phyloP scores from a whole-genome alignment of 768 basidiomycete genomes.

The Chlorophyllum brunneum region DNA sequence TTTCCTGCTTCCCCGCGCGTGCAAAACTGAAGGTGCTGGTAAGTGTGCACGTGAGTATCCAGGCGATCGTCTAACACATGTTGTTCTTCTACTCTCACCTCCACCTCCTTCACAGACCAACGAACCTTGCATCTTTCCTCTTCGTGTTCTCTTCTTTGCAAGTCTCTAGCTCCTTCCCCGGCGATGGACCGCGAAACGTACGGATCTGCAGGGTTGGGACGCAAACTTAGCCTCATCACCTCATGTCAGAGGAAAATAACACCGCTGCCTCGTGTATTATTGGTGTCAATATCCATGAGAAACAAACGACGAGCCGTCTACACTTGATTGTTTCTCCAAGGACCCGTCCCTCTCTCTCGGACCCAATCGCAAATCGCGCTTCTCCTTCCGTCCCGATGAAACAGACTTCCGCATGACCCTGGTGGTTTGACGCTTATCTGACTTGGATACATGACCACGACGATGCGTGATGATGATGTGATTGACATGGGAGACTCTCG shows the following conservation, averaged over 20 bases:
- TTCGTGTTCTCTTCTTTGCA: too few species aligned
- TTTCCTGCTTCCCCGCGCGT: too few species aligned
- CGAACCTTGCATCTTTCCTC: not conserved
- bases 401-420: not conserved
- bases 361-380: not conserved
- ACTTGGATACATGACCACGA: not conserved
- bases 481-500: slow-evolving; percentile 3
- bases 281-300: slow-evolving; percentile 1
- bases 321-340: not conserved
- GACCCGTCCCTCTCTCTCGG: slow-evolving; percentile 1
- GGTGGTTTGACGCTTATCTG: not conserved
- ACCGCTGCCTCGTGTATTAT: slow-evolving; percentile 8
- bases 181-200: not conserved
- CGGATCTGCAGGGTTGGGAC: not conserved
- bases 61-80: too few species aligned
- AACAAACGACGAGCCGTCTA: too few species aligned
- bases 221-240: not conserved
- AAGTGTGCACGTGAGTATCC: too few species aligned
- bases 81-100: not conserved
- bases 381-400: not conserved
- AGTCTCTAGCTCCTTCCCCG: not conserved
- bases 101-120: not conserved
- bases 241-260: slow-evolving; percentile 2
- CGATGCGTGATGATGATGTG: not conserved
- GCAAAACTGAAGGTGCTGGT: too few species aligned